These are phyloP conservation scores for Tetracladium setigerum DNA, from an alignment of 495 filamentous ascomycete species.

Conservation along the genomic window DNA sequence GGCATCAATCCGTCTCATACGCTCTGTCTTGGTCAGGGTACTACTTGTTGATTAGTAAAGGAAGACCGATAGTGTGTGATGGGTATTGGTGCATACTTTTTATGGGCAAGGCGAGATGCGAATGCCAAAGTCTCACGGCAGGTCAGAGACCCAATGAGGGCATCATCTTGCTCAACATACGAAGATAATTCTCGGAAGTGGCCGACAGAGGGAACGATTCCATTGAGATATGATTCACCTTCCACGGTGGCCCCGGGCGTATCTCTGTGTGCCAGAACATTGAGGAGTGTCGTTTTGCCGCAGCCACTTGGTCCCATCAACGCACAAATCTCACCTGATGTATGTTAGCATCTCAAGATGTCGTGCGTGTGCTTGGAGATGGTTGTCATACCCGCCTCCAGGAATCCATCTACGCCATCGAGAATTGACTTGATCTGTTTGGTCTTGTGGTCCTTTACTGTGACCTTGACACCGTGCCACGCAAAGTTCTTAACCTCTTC, in stretches of 20 bases:
- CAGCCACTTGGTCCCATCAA: slow-evolving; percentile 71
- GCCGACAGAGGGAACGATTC: slow-evolving; percentile 27
- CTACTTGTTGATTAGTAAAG: slow-evolving; percentile 27
- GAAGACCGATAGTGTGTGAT: background rate
- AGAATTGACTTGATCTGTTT: slow-evolving; percentile 49
- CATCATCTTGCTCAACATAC: slow-evolving; percentile 84
- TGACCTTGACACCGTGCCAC: slow-evolving; percentile 57
- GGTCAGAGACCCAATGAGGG: slow-evolving; percentile 69
- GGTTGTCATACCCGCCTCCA: slow-evolving; percentile 35
- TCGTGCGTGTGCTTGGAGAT: background rate
- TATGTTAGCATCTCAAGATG: background rate
- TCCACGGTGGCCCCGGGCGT: slow-evolving; percentile 39
- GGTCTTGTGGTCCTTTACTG: slow-evolving; percentile 60
- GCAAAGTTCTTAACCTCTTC: slow-evolving; percentile 38
- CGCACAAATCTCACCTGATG: slow-evolving; percentile 61
- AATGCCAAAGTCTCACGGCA: slow-evolving; percentile 72
- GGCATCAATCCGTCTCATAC: slow-evolving; percentile 43
- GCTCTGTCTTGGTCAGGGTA: slow-evolving; percentile 36
- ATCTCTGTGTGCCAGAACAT: slow-evolving; percentile 57
- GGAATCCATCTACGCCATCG: slow-evolving; percentile 40
- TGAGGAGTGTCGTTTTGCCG: slow-evolving; percentile 74
- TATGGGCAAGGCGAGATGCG: slow-evolving; percentile 35
- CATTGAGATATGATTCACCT: slow-evolving; percentile 51
- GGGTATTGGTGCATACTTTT: slow-evolving; percentile 7
- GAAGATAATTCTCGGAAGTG: slow-evolving; percentile 46